A percentile compares a stretch with the other conserved stretches of the same genome.
phyloP scores from a whole-genome alignment of 495 filamentous ascomycete species.

The Glonium stellatum region DNA sequence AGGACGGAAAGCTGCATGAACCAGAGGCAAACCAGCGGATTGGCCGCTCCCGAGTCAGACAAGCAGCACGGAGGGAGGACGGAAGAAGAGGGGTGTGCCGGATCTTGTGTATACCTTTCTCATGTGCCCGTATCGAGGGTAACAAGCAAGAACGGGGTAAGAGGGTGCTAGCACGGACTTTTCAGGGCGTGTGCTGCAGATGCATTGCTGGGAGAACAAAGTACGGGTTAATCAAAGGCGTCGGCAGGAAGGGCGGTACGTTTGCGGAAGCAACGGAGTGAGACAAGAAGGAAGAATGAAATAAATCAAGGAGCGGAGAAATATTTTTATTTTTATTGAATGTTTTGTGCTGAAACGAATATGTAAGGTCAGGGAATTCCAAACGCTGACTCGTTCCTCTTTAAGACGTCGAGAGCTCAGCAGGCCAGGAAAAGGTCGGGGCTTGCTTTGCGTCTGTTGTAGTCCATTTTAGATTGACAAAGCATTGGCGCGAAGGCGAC shows the following conservation, averaged over 20 bases:
- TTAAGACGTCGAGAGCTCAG: too few species aligned
- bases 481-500: too few species aligned
- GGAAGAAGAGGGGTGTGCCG: constrained; percentile 5
- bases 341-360: neutral
- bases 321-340: neutral
- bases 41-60: constrained; percentile 23
- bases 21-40: constrained; percentile 7
- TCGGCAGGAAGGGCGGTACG: constrained; percentile 1
- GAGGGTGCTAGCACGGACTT: constrained; percentile 11
- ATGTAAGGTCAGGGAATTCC: neutral
- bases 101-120: constrained; percentile 27
- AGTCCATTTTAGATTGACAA: too few species aligned
- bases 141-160: constrained; percentile 3
- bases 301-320: constrained; percentile 1
- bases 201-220: constrained; percentile 19
- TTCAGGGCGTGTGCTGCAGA: constrained; percentile 22
- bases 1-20: constrained; percentile 18
- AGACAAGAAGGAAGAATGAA: neutral
- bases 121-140: constrained; percentile 20
- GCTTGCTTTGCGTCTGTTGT: too few species aligned
- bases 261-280: constrained; percentile 13
- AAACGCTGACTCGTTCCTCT: too few species aligned
- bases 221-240: constrained; percentile 6
- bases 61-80: constrained; percentile 7
- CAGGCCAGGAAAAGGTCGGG: too few species aligned